Base-by-base conservation (phyloP, 176 grass and related monocot genomes). In the Eremochloa ophiuroides region DNA sequence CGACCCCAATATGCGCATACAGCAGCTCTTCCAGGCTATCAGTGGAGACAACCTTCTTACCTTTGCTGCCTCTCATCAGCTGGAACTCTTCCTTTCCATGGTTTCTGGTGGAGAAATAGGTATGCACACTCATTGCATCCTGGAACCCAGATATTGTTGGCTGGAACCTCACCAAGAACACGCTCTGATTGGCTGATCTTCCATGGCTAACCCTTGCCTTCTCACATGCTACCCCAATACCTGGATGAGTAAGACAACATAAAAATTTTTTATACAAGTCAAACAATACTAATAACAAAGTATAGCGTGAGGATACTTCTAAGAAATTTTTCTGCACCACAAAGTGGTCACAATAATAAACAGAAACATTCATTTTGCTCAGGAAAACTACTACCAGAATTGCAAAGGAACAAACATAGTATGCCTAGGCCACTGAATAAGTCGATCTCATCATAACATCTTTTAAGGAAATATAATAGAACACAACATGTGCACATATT, bases 141-240 rank as follows among this genome's bases (percentile, higher is more conserved):
- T 98, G 90, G 73, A 94, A 89, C 76, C 95, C 95, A 80, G 95
- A 90, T 73, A 93, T 84, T 29, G 82, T 89, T 71, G 92, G 66
- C 60, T 34, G 63, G 60, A 94, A 93, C 88, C 93, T 91, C 16
- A 91, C 86, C 17, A 88, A 10, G 65, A 98, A 87, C 16, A 98
- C 71, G 5, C 86, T 93, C 55, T 75, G 75, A 66, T 89, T 84
- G 26, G 69, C 81, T 74, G 95, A 85, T 44, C 50, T 93, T 23
- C 90, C 88, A 30, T 87, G 28, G 43, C 61, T 71, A 25, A 98
- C 73, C 44, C 78, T 91, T 7, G 84, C 71, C 74, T 93, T 93
- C 17, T 65, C 77, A 72, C 34, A 76, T 75, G 53, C 60, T 70
- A 93, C 29, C 61, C 92, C 95, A 14, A 93, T 79, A 40, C 85